A percentile compares a stretch with the other conserved stretches of the same genome.
Evolutionary conservation across 345 rosid genomes (phyloP).

Genomic region (Salix koriyanagi): DNA sequence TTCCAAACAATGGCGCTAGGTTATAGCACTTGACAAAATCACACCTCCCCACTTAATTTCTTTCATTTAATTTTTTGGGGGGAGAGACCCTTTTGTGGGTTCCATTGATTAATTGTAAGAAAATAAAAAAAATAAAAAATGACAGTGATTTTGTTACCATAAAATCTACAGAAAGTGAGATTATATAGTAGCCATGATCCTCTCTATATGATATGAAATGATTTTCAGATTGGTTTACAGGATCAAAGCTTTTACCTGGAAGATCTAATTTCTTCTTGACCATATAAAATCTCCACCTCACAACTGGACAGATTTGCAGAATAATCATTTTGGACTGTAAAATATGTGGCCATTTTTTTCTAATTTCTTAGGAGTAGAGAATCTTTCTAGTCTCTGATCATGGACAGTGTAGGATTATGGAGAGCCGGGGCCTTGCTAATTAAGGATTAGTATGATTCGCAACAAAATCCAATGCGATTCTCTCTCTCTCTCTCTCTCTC

Average conservation of each 20-base stretch:
- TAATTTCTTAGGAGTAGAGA: not conserved
- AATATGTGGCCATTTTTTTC: not conserved
- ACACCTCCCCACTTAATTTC: too few species aligned
- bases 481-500: not conserved
- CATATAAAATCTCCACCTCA: not conserved
- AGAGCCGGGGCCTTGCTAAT: not conserved
- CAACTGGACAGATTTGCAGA: slow-evolving; percentile 11
- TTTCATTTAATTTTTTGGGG: too few species aligned
- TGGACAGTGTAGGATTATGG: not conserved
- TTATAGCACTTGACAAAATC: too few species aligned
- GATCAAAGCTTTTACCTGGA: slow-evolving; percentile 1
- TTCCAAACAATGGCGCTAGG: too few species aligned
- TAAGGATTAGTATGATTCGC: not conserved
- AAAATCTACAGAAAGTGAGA: not conserved
- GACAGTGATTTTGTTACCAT: too few species aligned
- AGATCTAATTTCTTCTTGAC: not conserved
- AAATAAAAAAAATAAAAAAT: too few species aligned
- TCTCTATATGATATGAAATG: slow-evolving; percentile 2
- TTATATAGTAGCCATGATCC: not conserved
- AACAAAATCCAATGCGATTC: not conserved
- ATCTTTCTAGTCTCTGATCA: slow-evolving; percentile 2
- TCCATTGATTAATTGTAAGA: too few species aligned
- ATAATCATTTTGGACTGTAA: not conserved
- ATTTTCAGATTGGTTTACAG: not conserved
- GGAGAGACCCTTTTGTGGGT: too few species aligned